Base-by-base conservation (phyloP, 768 basidiomycete genomes). In the Suillus occidentalis region DNA sequence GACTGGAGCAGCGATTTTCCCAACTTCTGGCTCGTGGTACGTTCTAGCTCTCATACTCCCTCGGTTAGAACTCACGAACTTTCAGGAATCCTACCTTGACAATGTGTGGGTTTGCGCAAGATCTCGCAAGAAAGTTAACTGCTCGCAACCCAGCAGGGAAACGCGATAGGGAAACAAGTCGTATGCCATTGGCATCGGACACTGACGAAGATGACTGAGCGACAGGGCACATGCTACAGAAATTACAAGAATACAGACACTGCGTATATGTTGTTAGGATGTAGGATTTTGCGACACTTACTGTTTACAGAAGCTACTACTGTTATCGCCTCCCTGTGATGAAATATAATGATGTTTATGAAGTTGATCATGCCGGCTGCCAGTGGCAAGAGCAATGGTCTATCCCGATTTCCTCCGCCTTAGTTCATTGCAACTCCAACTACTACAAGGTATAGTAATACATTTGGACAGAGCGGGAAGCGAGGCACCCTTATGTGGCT, bases 1-100 rank as follows among this genome's bases (percentile, higher is more conserved):
- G 3, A 71, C 70, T 16, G 70, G 70, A 45, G 45, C 53, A 31
- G 62, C 70, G 3, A 57, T 71, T 12, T 71, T 71, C 61, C 70
- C 67, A 10, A 63, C 68, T 2, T 43, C 70, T 39, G 64, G 64
- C 42, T 65, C 67, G 37, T 71, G 69, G 70, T 71, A 28, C 25
- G 67, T 69, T n/a, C 8, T 13, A 22, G 56, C 12, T 6, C 45
- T 50, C 13, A 37, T 20, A 28, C n/a, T 49, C 18, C 40, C 4
- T 60, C 4, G 9, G 45, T 6, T 25, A 65, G 67, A 50, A 25
- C 14, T 50, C 49, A 50, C 25, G 22, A 14, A 25, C 25, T 50
- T 25, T 50, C n/a, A 47, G 45, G 45, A 47, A 47, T n/a, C 45
- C 67, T n/a, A 69, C 62, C 18, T 50, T 65, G 49, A 69, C 64